These are phyloP conservation scores for Gardenia jasminoides DNA, from an alignment of 257 asterid genomes.

Conservation along the genomic window DNA sequence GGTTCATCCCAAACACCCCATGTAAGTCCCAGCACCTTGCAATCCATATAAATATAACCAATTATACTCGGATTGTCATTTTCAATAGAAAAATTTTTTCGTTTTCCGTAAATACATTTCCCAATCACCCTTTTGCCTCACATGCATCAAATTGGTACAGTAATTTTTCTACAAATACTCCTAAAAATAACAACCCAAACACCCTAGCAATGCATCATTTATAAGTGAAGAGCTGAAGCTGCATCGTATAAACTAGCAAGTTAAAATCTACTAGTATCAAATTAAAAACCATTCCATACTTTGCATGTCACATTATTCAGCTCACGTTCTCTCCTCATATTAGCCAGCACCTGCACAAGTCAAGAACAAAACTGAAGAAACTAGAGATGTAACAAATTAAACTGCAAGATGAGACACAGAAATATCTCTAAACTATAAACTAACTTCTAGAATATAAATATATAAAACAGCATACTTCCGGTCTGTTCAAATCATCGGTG, in stretches of 20 bases:
- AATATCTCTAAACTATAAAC: slow-evolving; percentile 1
- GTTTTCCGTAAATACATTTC: too few species aligned
- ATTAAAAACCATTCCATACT: slow-evolving; percentile 36
- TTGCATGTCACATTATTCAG: slow-evolving; percentile 63
- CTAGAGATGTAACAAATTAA: neutral
- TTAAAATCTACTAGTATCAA: slow-evolving; percentile 4
- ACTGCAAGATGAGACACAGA: neutral
- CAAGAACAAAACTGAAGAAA: slow-evolving; percentile 8
- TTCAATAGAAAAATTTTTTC: too few species aligned
- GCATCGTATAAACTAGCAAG: neutral
- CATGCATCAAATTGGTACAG: too few species aligned
- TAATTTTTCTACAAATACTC: too few species aligned
- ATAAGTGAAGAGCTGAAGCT: too few species aligned
- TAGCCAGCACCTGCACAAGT: slow-evolving; percentile 65
- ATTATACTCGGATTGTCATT: too few species aligned
- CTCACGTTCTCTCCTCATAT: slow-evolving; percentile 66
- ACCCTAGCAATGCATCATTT: neutral
- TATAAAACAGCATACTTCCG: slow-evolving; percentile 49
- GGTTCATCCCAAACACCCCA: slow-evolving; percentile 86
- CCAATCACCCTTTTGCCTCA: too few species aligned
- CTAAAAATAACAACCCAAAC: too few species aligned
- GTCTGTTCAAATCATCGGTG: slow-evolving; percentile 59
- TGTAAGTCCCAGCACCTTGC: slow-evolving; percentile 74
- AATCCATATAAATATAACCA: neutral
- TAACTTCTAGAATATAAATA: neutral